Evolutionary conservation across 495 filamentous ascomycete genomes (phyloP), one percentile per base, ranked within the genome.

Genomic region (Geopyxis carbonaria): DNA sequence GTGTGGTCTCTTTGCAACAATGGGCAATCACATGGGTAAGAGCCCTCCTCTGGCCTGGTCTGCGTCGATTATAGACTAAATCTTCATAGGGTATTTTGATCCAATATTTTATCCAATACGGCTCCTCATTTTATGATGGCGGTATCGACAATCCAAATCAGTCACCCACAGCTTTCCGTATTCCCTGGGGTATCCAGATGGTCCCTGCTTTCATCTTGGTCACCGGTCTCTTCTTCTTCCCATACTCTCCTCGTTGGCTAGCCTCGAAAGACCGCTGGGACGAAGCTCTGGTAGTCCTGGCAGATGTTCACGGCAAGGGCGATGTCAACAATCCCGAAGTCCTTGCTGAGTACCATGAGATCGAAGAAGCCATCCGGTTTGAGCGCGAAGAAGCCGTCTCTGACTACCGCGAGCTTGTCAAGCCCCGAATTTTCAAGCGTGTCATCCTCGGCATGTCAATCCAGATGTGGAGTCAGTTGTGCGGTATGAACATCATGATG

Each of bases 401-500:
- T 28, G 68, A 65, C 18, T 77, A 70, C 59, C 57, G 58, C 11
- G 69, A 72, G 11, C 64, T 83, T 0, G 55, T 66, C 9, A 64
- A 70, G 45, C 74, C 71, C 7, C 61, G 70, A 13, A 81, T 81
- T 44, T 47, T 75, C 15, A 75, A 73, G 61, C 70, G 80, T 19
- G 71, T 80, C n/a, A 40, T 72, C 25, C 63, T 81, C 9, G 79
- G 76, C 7, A 73, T 84, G 63, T 72, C 66, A 25, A 70, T 79
- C 13, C 80, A 86, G 55, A 73, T 80, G 64, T 83, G 79, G 80
- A 73, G 66, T 6, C 63, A 87, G 49, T 64, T 83, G 0, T 72
- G 67, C 18, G 79, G 79, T 5, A 80, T 80, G 66, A 85, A 85
- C 50, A 69, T 80, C 34, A 81, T 81, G 75, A 48, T 70, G 67